Evolutionary conservation across 345 rosid species (phyloP).

Genomic region (Euphorbia pulcherrima): DNA sequence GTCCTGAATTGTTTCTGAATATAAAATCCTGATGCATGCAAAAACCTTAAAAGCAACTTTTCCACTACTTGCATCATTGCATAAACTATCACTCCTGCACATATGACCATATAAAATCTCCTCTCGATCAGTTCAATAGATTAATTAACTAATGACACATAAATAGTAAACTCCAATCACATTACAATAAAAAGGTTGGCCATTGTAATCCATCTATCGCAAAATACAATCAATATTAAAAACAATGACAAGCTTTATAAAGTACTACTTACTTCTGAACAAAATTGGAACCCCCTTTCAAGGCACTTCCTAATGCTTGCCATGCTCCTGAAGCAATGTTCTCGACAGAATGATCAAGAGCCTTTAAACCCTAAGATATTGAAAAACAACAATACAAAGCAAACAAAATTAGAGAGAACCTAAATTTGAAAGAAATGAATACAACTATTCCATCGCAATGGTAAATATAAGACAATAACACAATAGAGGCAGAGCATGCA

Average conservation of each 20-base stretch:
- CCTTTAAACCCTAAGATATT: conserved; percentile 65
- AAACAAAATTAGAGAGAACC: neutral
- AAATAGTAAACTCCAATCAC: conserved; percentile 4
- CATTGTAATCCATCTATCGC: neutral
- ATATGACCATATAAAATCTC: neutral
- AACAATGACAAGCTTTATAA: conserved; percentile 7
- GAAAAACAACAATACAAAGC: neutral
- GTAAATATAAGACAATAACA: neutral
- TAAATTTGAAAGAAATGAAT: neutral
- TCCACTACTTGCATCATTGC: neutral
- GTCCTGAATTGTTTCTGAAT: neutral
- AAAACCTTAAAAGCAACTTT: neutral
- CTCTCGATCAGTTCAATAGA: conserved; percentile 10
- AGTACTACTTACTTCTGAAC: conserved; percentile 68
- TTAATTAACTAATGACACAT: neutral
- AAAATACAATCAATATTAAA: neutral
- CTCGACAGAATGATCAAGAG: conserved; percentile 87
- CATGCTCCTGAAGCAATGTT: conserved; percentile 93
- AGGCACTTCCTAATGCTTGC: conserved; percentile 85
- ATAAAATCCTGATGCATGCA: neutral
- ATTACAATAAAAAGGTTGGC: conserved; percentile 1
- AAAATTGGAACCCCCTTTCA: conserved; percentile 63
- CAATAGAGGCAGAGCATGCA: neutral
- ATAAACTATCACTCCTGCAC: neutral
- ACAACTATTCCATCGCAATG: conserved; percentile 1